Conservation (phyloP, 2,329 filamentous ascomycete species). For the Fusarium miscanthi region DNA sequence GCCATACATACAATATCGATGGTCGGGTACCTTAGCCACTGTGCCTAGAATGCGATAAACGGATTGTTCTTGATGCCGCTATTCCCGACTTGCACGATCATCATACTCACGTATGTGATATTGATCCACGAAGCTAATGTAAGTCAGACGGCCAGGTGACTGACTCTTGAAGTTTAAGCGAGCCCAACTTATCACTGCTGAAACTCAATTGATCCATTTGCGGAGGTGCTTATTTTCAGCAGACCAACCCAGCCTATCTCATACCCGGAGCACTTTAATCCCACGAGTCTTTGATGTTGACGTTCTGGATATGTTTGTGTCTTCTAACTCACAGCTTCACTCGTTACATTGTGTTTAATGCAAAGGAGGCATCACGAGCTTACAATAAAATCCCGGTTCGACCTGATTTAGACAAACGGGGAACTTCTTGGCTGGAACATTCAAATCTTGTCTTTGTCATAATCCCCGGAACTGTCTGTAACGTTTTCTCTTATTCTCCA, state of each 20-base stretch:
- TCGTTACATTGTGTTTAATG: background rate
- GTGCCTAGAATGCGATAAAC: background rate
- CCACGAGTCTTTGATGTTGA: background rate
- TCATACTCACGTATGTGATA: conserved; percentile 5
- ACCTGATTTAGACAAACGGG: background rate
- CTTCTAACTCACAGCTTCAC: background rate
- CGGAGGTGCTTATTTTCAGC: background rate
- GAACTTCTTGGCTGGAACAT: background rate
- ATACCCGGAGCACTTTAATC: background rate
- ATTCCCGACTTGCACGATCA: conserved; percentile 12
- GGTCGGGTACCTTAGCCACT: conserved; percentile 16
- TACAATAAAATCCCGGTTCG: background rate
- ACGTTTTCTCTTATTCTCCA: background rate
- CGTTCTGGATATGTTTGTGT: background rate
- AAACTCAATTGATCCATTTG: background rate
- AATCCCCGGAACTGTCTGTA: background rate
- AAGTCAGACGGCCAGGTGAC: conserved; percentile 16
- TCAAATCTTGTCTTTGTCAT: background rate
- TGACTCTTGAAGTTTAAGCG: conserved; percentile 4
- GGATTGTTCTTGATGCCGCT: conserved; percentile 14
- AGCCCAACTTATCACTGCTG: background rate
- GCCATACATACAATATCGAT: conserved; percentile 7
- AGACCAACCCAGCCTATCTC: background rate
- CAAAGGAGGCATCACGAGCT: background rate
- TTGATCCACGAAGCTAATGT: conserved; percentile 10